phyloP scores from a whole-genome alignment of 495 filamentous ascomycete genomes.

The Penicillium steckii region DNA sequence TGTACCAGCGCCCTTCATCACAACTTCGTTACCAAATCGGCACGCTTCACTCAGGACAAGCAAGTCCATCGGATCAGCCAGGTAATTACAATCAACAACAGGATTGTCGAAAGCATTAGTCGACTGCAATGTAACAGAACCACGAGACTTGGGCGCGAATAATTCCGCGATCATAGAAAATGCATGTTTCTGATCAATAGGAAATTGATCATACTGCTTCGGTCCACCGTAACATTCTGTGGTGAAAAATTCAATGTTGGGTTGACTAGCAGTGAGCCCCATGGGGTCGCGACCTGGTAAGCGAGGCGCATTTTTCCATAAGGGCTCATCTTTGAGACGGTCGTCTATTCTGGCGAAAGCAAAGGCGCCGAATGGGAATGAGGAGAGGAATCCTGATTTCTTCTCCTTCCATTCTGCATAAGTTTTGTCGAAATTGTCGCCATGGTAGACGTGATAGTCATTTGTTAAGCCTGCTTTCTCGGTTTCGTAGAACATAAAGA shows the following conservation, averaged over 20 bases:
- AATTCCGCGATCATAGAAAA: conserved; percentile 45
- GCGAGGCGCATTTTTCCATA: conserved; percentile 41
- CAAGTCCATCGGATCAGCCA: conserved; percentile 48
- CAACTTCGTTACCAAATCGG: conserved; percentile 53
- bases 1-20: conserved; percentile 50
- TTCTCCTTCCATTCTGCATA: conserved; percentile 48
- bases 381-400: conserved; percentile 48
- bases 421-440: conserved; percentile 36
- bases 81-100: conserved; percentile 50
- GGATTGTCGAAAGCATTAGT: conserved; percentile 39
- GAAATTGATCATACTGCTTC: conserved; percentile 48
- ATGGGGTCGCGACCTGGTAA: conserved; percentile 50
- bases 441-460: conserved; percentile 40
- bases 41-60: conserved; percentile 49
- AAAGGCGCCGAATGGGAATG: conserved; percentile 54
- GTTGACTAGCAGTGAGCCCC: conserved; percentile 46
- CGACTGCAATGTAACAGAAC: conserved; percentile 37
- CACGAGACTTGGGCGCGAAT: conserved; percentile 40
- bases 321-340: conserved; percentile 41
- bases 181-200: conserved; percentile 38
- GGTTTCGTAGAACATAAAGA: conserved; percentile 50
- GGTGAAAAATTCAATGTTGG: conserved; percentile 52
- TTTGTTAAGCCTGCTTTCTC: conserved; percentile 41
- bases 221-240: conserved; percentile 55
- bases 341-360: conserved; percentile 52